These are phyloP conservation scores for Kluyveromyces aestuarii DNA, from an alignment of 805 yeast species.

Conservation along the genomic window DNA sequence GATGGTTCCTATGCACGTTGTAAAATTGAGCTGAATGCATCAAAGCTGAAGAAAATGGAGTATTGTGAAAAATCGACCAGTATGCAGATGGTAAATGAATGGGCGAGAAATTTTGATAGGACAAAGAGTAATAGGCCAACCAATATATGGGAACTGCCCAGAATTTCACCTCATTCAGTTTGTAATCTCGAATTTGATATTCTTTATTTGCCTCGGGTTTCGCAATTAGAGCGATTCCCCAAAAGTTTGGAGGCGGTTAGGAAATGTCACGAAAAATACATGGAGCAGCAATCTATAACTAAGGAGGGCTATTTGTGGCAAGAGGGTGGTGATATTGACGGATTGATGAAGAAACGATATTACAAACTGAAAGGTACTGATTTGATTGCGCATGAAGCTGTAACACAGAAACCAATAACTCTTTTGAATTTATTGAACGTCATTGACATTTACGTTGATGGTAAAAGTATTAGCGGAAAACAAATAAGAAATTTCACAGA, in stretches of 20 bases:
- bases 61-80: conserved; percentile 7
- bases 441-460: conserved; percentile 29
- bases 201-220: conserved; percentile 58
- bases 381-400: conserved; percentile 68
- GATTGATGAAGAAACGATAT: conserved; percentile 58
- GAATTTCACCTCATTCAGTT: conserved; percentile 45
- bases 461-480: conserved; percentile 16
- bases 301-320: conserved; percentile 73
- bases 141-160: conserved; percentile 11
- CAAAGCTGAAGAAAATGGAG: conserved; percentile 9
- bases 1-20: conserved; percentile 89
- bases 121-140: background rate
- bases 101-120: conserved; percentile 38
- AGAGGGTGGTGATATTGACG: conserved; percentile 82
- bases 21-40: conserved; percentile 37
- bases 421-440: conserved; percentile 69
- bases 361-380: conserved; percentile 66
- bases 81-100: conserved; percentile 48
- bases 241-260: conserved; percentile 52
- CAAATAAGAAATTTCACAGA: conserved; percentile 60
- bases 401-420: conserved; percentile 59
- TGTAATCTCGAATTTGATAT: conserved; percentile 62
- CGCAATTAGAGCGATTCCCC: conserved; percentile 56
- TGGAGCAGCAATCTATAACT: conserved; percentile 26
- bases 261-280: conserved; percentile 32